A percentile compares a stretch with the other conserved stretches of the same genome.
Evolutionary conservation across 140 eudicot genomes (phyloP).

Genomic region (Ambrosia hybrid): DNA sequence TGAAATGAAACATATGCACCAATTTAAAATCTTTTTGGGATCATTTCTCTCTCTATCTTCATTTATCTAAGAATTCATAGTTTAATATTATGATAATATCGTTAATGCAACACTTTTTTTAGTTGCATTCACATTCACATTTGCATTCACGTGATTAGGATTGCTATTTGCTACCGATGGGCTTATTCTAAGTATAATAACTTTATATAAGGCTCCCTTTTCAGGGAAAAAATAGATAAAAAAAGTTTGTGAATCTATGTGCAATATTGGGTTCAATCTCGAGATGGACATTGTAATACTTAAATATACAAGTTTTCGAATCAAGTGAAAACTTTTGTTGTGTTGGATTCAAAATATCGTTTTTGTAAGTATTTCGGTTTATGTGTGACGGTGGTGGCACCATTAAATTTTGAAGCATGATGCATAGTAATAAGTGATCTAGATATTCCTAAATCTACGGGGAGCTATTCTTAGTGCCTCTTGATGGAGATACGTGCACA

Average conservation of each 20-base stretch:
- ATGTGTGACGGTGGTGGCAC: not conserved
- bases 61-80: too few species aligned
- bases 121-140: too few species aligned
- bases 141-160: too few species aligned
- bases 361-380: not conserved
- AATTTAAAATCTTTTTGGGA: too few species aligned
- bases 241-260: not conserved
- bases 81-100: too few species aligned
- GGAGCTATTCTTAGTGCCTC: not conserved
- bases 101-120: too few species aligned
- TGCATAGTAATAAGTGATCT: not conserved
- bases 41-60: too few species aligned
- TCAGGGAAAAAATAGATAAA: too few species aligned
- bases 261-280: conserved; percentile 2
- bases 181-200: too few species aligned
- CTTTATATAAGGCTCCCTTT: not conserved
- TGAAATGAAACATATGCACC: too few species aligned
- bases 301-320: not conserved
- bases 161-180: too few species aligned
- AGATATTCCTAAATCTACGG: not conserved
- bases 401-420: not conserved
- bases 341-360: not conserved
- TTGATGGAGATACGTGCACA: not conserved
- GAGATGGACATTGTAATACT: conserved; percentile 2
- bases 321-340: conserved; percentile 10